phyloP scores from a whole-genome alignment of 805 yeast species.

The Hanseniaspora guilliermondii region DNA sequence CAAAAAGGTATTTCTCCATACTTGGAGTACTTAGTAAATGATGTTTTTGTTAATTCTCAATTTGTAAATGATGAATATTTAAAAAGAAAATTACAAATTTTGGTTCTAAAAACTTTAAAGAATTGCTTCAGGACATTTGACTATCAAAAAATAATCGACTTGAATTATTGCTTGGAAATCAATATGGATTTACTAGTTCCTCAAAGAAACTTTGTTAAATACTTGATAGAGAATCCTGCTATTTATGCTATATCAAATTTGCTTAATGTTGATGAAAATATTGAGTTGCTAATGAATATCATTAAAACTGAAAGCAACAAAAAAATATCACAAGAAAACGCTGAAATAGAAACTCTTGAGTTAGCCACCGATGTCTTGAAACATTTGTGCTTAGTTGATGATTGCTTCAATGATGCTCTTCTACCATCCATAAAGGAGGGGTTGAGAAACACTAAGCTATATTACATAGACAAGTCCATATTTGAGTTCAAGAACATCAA shows the following conservation, averaged over 20 bases:
- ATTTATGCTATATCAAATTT: constrained; percentile 25
- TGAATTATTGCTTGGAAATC: constrained; percentile 37
- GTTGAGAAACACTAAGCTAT: constrained; percentile 3
- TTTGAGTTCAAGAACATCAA: constrained; percentile 10
- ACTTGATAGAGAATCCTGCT: constrained; percentile 58
- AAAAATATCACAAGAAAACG: not conserved
- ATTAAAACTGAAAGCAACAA: not conserved
- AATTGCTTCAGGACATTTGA: constrained; percentile 40
- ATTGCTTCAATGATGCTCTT: constrained; percentile 7
- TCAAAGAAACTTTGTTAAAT: constrained; percentile 35
- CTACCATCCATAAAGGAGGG: constrained; percentile 8
- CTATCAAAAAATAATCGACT: constrained; percentile 38
- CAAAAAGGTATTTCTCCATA: constrained; percentile 68
- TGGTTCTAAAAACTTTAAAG: constrained; percentile 42
- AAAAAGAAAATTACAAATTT: constrained; percentile 37
- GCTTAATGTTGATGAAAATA: constrained; percentile 21
- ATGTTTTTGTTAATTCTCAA: constrained; percentile 47
- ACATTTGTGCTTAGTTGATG: constrained; percentile 2
- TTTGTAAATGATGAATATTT: constrained; percentile 25
- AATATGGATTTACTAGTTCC: constrained; percentile 39
- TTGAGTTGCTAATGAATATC: constrained; percentile 47
- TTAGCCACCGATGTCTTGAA: not conserved
- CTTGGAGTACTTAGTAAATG: constrained; percentile 55
- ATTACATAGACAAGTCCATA: constrained; percentile 10
- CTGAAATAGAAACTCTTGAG: not conserved